Evolutionary conservation across 305 asterid genomes (phyloP).

Genomic region (Petunia hybrid): DNA sequence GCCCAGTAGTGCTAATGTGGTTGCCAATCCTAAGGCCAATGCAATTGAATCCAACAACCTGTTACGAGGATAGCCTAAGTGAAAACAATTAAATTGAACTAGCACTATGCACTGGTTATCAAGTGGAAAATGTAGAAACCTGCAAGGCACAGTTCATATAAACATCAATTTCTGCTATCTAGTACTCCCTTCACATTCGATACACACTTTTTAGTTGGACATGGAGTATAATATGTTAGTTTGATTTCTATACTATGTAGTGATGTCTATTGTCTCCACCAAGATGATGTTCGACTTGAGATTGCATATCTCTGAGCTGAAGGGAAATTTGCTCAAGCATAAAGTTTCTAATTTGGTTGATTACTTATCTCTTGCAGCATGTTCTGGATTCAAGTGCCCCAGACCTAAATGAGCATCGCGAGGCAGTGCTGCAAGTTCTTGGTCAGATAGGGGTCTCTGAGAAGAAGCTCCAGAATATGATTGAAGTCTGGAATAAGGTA

Average conservation of each 20-base stretch:
- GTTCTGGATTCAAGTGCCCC: conserved; percentile 94
- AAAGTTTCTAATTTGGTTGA: conserved; percentile 16
- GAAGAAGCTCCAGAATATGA: conserved; percentile 86
- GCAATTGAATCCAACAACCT: conserved; percentile 83
- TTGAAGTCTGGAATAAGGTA: conserved; percentile 99
- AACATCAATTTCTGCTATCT: neutral
- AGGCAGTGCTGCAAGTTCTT: conserved; percentile 84
- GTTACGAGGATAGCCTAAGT: conserved; percentile 28
- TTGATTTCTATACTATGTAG: conserved; percentile 7
- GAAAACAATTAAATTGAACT: conserved; percentile 16
- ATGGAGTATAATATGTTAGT: neutral
- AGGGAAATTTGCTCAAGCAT: neutral
- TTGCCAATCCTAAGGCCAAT: conserved; percentile 95
- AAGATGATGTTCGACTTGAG: neutral
- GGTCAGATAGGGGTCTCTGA: conserved; percentile 75
- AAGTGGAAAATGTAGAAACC: conserved; percentile 2
- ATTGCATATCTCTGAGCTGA: neutral
- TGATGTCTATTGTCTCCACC: conserved; percentile 9
- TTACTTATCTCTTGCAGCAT: conserved; percentile 62
- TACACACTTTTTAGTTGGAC: neutral
- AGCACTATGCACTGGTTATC: neutral
- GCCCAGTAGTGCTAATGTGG: conserved; percentile 94
- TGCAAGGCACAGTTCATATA: neutral
- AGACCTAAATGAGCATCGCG: conserved; percentile 71
- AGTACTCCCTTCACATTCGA: neutral